A percentile compares a stretch with the other conserved stretches of the same genome.
These are phyloP conservation scores for Claviceps lovelessii DNA, from an alignment of 2,329 filamentous ascomycete species.

Conservation along the genomic window DNA sequence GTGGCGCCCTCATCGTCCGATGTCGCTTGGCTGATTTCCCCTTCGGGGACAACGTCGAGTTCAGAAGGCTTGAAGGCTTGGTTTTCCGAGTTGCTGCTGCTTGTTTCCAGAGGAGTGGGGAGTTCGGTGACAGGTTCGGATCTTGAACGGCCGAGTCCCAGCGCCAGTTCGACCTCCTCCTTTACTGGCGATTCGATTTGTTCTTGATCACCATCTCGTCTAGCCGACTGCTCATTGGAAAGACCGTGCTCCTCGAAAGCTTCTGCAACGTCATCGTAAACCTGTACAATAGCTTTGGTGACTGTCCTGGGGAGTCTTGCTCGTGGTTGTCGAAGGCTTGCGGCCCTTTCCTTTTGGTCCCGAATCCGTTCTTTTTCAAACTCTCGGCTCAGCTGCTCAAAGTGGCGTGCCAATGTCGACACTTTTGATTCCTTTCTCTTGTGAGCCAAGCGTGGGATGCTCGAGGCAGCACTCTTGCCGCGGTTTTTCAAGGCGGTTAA, in stretches of 20 bases:
- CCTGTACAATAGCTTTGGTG: constrained; percentile 90
- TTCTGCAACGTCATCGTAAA: constrained; percentile 86
- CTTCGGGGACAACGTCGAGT: constrained; percentile 15
- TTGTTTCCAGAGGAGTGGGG: constrained; percentile 11
- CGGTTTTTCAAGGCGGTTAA: constrained; percentile 48
- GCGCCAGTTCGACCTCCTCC: constrained; percentile 2
- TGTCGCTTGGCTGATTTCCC: constrained; percentile 35
- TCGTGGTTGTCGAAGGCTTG: constrained; percentile 58
- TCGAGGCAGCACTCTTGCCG: constrained; percentile 47
- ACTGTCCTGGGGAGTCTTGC: constrained; percentile 74
- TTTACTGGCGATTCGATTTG: constrained; percentile 11
- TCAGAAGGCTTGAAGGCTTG: constrained; percentile 14
- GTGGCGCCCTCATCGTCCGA: constrained; percentile 53
- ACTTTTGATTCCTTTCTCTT: constrained; percentile 65
- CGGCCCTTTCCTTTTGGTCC: constrained; percentile 68
- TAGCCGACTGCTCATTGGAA: constrained; percentile 30
- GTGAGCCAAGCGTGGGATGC: constrained; percentile 78
- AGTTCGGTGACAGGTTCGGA: constrained; percentile 10
- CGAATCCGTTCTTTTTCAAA: constrained; percentile 89
- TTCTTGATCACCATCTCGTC: constrained; percentile 7
- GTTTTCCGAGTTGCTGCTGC: constrained; percentile 12
- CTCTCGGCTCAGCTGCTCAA: constrained; percentile 90
- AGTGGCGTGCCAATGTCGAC: constrained; percentile 84
- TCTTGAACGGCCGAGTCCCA: constrained; percentile 7
- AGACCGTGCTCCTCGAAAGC: constrained; percentile 70